Evolutionary conservation across 306 rosid genomes (phyloP).

Genomic region (Acacia acuminata): DNA sequence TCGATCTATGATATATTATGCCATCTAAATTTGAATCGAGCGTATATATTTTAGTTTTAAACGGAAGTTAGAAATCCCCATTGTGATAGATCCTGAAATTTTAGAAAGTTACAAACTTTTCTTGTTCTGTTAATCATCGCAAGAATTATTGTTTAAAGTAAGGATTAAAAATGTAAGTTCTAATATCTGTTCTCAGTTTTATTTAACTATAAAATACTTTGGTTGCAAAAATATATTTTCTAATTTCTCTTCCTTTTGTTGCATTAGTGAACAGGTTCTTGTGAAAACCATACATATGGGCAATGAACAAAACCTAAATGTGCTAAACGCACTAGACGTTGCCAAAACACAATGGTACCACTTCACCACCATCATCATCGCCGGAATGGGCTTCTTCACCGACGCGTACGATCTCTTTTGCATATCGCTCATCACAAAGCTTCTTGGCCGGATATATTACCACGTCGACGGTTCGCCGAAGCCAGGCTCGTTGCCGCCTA

Average conservation of each 20-base stretch:
- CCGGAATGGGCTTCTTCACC: conserved; percentile 10
- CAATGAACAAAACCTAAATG: background rate
- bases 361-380: background rate
- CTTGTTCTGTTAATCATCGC: background rate
- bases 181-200: background rate
- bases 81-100: background rate
- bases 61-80: background rate
- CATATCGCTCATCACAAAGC: background rate
- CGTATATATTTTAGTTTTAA: background rate
- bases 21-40: background rate
- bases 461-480: background rate
- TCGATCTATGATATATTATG: background rate
- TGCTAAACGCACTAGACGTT: background rate
- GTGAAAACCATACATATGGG: background rate
- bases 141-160: too few relatives aligned
- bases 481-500: background rate
- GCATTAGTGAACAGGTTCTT: background rate
- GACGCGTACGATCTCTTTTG: background rate
- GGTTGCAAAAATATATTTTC: background rate
- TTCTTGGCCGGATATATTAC: background rate
- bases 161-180: background rate
- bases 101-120: background rate
- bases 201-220: background rate
- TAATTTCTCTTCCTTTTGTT: background rate
- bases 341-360: conserved; percentile 15